phyloP scores from a whole-genome alignment of 352 stramenopile species.

The Albugo laibachii region DNA sequence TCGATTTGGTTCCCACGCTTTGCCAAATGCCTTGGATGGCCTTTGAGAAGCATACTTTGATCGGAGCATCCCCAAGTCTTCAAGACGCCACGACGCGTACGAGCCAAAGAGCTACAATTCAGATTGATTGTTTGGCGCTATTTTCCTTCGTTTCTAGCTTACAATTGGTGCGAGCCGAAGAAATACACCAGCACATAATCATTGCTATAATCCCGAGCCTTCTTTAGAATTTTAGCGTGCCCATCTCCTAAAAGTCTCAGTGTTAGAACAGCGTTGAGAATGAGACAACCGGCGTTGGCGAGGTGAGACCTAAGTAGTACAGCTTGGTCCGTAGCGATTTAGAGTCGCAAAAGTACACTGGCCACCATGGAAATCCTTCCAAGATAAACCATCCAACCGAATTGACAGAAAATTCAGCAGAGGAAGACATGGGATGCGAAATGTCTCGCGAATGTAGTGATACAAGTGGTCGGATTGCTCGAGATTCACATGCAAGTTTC shows the following conservation, averaged over 20 bases:
- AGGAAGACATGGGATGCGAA: no score
- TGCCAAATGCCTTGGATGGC: conserved; percentile 35
- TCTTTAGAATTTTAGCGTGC: conserved; percentile 45
- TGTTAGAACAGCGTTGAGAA: neutral
- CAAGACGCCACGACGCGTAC: conserved; percentile 42
- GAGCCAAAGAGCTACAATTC: conserved; percentile 21
- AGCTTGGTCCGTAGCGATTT: conserved; percentile 47
- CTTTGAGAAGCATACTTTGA: conserved; percentile 45
- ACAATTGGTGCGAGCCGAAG: conserved; percentile 72
- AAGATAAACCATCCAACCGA: conserved; percentile 74
- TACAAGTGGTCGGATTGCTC: no score
- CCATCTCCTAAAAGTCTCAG: conserved; percentile 16
- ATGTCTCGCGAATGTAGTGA: no score
- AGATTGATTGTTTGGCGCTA: neutral
- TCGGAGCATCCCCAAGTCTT: conserved; percentile 52
- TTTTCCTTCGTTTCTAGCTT: conserved; percentile 7
- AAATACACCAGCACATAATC: conserved; percentile 70
- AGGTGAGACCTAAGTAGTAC: conserved; percentile 18
- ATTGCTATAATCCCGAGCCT: conserved; percentile 44
- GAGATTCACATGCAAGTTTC: no score
- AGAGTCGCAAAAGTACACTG: conserved; percentile 68
- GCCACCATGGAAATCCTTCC: conserved; percentile 72
- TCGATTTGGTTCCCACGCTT: conserved; percentile 41
- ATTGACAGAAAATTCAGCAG: conserved; percentile 10
- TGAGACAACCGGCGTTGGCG: neutral